Evolutionary conservation across 108 stramenopile genomes (phyloP), one percentile per base, ranked within the genome.

Genomic region (Cyclostephanos invisitatus): DNA sequence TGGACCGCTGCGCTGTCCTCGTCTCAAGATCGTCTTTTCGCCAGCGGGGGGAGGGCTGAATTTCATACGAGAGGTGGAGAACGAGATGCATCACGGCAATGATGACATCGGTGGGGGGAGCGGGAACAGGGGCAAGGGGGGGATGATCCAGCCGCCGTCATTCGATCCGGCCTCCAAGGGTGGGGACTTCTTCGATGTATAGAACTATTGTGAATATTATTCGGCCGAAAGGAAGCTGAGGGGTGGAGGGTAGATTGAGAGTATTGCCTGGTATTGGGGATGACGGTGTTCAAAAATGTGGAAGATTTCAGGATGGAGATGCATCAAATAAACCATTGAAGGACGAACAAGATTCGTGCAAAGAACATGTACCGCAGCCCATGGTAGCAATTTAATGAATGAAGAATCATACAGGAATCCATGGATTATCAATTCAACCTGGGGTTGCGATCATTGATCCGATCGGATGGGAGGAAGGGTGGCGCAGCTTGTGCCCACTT

Each of bases 61-160:
- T 62, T 94, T 94, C 74, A 85, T 91, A 25, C 75, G 87, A n/a
- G 87, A 91, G 71, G 90, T 91, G 22, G 93, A 94, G 68, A 78
- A 85, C 71, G 93, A 94, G 83, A 91, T 94, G 89, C 73, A 77
- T 48, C 59, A 69, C 22, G 55, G 27, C 29, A n/a, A 32, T 11
- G 27, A 74, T 24, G 68, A 29, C 2, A 29, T 20, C 48, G 68
- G 63, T 22, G 64, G 72, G 20, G 58, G 68, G 35, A 36, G 46
- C 38, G 67, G 55, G 54, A 64, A 40, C 37, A 62, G 71, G 24
- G 47, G 35, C 65, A 64, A 72, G 56, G 67, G 67, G 54, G 77
- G 77, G 36, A 78, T 66, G 64, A 73, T 78, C 50, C 65, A 72
- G 35, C 77, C 77, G 27, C 77, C 77, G 18, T 54, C 70, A 62